Percentiles rank a stretch among this genome's conserved stretches.
Evolutionary conservation across 192 early-diverging fungal species (phyloP).

Genomic region (Tieghemiomyces parasiticus): DNA sequence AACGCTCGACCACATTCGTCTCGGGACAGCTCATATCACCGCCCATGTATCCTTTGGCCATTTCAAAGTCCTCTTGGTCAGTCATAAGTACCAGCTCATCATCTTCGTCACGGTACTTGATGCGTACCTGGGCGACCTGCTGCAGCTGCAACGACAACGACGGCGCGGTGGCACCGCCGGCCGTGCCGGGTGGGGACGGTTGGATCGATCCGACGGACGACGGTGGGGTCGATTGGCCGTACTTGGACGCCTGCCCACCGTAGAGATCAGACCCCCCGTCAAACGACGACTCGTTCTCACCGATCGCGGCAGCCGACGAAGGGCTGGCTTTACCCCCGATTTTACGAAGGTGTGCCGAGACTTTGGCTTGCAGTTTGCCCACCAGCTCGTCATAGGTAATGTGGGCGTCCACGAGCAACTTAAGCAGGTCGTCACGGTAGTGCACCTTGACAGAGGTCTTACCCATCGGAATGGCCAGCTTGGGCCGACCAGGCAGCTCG

Average conservation of each 20-base stretch:
- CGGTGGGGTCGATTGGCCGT: not conserved
- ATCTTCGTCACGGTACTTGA: conserved; percentile 82
- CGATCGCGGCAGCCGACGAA: not conserved
- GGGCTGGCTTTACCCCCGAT: not conserved
- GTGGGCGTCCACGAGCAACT: conserved; percentile 23
- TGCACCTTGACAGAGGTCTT: conserved; percentile 33
- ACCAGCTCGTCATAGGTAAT: conserved; percentile 23
- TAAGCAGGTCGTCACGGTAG: conserved; percentile 23
- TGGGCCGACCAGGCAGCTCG: not conserved
- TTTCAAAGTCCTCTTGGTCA: conserved; percentile 79
- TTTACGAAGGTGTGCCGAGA: conserved; percentile 9
- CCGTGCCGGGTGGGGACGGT: too few species aligned
- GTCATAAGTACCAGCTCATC: conserved; percentile 72
- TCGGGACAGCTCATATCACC: conserved; percentile 29
- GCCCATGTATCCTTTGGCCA: conserved; percentile 41
- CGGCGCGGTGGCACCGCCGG: not conserved
- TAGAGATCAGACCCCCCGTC: not conserved
- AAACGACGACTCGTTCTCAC: not conserved
- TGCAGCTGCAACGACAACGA: not conserved
- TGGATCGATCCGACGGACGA: too few species aligned
- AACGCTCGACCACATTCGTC: conserved; percentile 32
- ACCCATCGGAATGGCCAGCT: conserved; percentile 14
- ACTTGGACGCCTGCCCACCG: not conserved
- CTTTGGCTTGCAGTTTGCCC: conserved; percentile 20
- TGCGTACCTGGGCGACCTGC: conserved; percentile 24